Evolutionary conservation across 2,329 filamentous ascomycete species (phyloP), one percentile per base, ranked within the genome.

Genomic region (Berkeleyomyces basicola): DNA sequence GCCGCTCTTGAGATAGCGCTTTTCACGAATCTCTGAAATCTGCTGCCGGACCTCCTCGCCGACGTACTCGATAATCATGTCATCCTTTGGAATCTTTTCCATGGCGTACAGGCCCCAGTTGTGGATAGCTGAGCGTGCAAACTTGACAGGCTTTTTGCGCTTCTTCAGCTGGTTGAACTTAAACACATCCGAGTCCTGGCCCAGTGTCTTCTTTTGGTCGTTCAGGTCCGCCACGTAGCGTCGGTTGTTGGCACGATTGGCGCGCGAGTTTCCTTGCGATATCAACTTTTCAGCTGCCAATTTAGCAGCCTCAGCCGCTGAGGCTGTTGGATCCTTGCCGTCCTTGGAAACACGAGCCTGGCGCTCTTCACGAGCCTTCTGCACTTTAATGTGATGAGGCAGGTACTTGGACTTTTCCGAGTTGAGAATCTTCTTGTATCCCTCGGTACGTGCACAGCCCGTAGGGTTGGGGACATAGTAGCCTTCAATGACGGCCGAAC

Each of bases 1-100:
- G 60, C 93, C 93, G 71, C 93, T 96, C 77, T 93, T 92, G 67
- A 96, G 82, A 73, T 99, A 99, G 65, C 86, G 84, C 67, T 86
- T 83, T 76, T 99, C 93, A 63, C 93, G 86, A 71, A 97, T 84
- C 73, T 99, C 93, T n/a, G 93, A 91, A 65, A 99, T 93, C 70
- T 95, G 90, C 74, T 99, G 93, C 63, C 93, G 84, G 44, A 99
- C 90, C 73, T 96, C 93, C 75, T 99, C 93, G 65, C 93, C 93
- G 9, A 99, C 93, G 71, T 99, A 99, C 75, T 99, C 93, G 70
- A 99, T 99, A 72, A 99, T 99, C 90, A 99, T 96, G 74, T 99
- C 93, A 72, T 96, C 95, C 72, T 92, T 90, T 65, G 87, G 83
- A 67, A 99, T 99, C 71, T 95, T 93, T 75, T 99, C 93, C 79